Base-by-base conservation (phyloP, 495 filamentous ascomycete species). In the Daldinia concentrica region DNA sequence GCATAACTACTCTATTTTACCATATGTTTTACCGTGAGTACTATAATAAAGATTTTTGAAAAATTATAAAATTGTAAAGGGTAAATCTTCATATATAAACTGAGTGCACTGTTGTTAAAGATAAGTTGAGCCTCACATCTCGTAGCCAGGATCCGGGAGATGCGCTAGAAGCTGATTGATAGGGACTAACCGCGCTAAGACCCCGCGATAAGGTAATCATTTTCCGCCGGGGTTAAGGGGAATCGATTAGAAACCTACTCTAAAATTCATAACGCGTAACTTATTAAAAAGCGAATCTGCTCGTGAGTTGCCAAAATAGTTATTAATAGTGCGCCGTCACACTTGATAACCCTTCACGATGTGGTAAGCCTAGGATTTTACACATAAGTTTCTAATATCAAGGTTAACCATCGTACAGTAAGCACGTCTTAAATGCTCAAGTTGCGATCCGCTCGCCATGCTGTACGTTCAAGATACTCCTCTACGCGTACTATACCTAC, bases 401-500 rank as follows among this genome's bases (percentile, higher is more conserved):
- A 48, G 41, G 39, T 54, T 72, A 12, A 72, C 34, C 2, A 12
- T 66, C 11, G 9, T 27, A 51, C 52, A 76, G 95, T 84, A 98
- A 99, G 89, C 95, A 99, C 85, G 84, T 99, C 74, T 89, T 99
- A 76, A 99, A 99, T 84, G 95, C 95, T 56, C 95, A 99, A 83
- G 95, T 99, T 68, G 86, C 95, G 61, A 95, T 99, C 84, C 91
- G 95, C 66, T 94, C 93, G 41, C 91, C 94, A 57, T 99, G 95
- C 85, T 99, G 95, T 94, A 86, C 73, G 90, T 82, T 37, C 54
- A 32, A 56, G 26, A 60, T 27, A 27, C 43, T 41, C 54, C 50
- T 59, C 17, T 11, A 41, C 29, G 12, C 32, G 17, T 24, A 37
- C 22, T 24, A 27, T 51, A 19, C 24, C 41, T 37, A 17, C 27